Base-by-base conservation (phyloP, 306 rosid genomes). In the Dryas octopetala region DNA sequence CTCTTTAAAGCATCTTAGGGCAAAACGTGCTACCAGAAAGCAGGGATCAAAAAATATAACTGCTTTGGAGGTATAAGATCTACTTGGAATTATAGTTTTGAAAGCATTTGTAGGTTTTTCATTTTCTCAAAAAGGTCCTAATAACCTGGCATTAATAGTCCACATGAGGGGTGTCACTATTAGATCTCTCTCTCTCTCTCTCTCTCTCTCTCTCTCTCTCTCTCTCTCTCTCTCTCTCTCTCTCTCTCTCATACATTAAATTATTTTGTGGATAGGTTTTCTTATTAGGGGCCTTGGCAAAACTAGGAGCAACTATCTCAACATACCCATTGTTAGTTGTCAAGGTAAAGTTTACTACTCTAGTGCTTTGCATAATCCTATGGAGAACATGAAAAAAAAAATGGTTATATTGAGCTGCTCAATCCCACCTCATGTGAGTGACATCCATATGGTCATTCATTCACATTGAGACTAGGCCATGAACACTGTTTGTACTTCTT, bases 271-370 rank as follows among this genome's bases (percentile, higher is more conserved):
- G 74, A 78, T 76, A 86, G 95, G 95, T 88, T 65, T 89, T 89
- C 80, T 58, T 88, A 53, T 81, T 86, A 55, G 95, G 97, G 70
- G 97, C 97, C 55, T n/a, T 91, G 79, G 95, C 97, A 41, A 91
- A 91, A 83, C 93, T 91, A 51, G 97, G 97, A 74, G 97, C 95
- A 28, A 91, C 97, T 59, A 86, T 91, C 58, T 9, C 89, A 75
- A 91, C 96, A 23, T 91, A 91, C 68, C 95, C 97, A 47, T 72
- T 91, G 70, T 85, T 86, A 60, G 97, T 91, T 76, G 97, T 91
- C 78, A 91, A 91, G 95, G 97, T 91, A 85, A 86, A 73, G 55
- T 50, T 47, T 13, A 60, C 16, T 53, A 8, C 28, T 61, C 6
- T 14, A 72, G 50, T 86, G 62, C 63, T 38, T 73, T 47, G 40